Percentiles rank a stretch among this genome's conserved stretches.
Conservation (phyloP, 2,329 filamentous ascomycete species). For the Chrysoporthe austroafricana region DNA sequence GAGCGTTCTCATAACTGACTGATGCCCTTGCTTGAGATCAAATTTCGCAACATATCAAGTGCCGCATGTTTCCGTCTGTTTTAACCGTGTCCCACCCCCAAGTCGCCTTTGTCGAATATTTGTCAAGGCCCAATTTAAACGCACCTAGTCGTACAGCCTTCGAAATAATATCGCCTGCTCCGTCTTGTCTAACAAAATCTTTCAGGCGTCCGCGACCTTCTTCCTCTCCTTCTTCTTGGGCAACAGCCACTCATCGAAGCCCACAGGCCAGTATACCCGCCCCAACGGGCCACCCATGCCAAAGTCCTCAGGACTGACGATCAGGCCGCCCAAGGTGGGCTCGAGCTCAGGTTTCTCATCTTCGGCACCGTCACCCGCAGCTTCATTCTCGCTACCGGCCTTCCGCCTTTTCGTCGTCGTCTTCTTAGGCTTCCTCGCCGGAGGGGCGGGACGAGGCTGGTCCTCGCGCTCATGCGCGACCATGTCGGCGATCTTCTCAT, state of each 20-base stretch:
- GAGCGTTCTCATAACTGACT: too few relatives aligned
- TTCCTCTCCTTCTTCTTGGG: slow-evolving; percentile 75
- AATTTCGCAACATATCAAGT: too few relatives aligned
- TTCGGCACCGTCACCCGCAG: slow-evolving; percentile 46
- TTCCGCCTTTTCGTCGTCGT: slow-evolving; percentile 38
- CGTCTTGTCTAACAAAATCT: neutral
- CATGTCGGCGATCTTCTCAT: slow-evolving; percentile 74
- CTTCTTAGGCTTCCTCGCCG: slow-evolving; percentile 50
- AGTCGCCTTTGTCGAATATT: too few relatives aligned
- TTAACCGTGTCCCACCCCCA: too few relatives aligned
- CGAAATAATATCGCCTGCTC: neutral
- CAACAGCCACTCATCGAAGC: slow-evolving; percentile 87
- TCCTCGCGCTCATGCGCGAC: slow-evolving; percentile 77
- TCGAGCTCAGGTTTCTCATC: slow-evolving; percentile 30
- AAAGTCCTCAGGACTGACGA: slow-evolving; percentile 68
- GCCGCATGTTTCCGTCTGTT: too few relatives aligned
- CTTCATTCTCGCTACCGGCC: slow-evolving; percentile 34
- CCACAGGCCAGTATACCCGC: slow-evolving; percentile 87
- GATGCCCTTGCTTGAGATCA: too few relatives aligned
- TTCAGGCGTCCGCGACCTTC: slow-evolving; percentile 41
- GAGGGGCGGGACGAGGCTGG: slow-evolving; percentile 64
- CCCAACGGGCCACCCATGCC: slow-evolving; percentile 84
- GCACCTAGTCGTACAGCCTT: too few relatives aligned
- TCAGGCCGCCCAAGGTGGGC: neutral
- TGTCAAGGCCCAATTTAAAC: too few relatives aligned